Evolutionary conservation across 1,284 basidiomycete genomes (phyloP).

Genomic region (Cutaneotrichosporon dermatis): DNA sequence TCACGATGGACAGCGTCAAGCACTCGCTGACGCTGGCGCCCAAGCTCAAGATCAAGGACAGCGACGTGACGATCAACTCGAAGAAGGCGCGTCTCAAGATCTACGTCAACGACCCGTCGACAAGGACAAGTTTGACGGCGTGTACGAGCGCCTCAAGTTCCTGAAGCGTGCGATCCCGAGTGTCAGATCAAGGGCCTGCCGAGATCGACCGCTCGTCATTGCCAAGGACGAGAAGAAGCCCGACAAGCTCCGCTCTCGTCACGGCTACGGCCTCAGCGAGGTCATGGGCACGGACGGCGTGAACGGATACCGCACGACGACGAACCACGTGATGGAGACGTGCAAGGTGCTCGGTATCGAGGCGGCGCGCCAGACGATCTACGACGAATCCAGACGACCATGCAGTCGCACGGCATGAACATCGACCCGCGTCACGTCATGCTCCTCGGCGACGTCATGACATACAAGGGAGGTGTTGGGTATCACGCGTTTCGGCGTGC

Average conservation of each 20-base stretch:
- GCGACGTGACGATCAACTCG: constrained; percentile 50
- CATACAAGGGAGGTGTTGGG: constrained; percentile 99
- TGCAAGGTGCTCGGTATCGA: constrained; percentile 94
- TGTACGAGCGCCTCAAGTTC: constrained; percentile 78
- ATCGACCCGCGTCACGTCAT: constrained; percentile 99
- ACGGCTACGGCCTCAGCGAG: constrained; percentile 94
- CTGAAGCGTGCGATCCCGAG: constrained; percentile 73
- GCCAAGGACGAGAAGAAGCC: constrained; percentile 83
- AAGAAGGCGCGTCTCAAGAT: constrained; percentile 23
- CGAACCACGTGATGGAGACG: constrained; percentile 97
- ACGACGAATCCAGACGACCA: constrained; percentile 98
- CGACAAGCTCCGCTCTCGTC: constrained; percentile 61
- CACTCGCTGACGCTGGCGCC: constrained; percentile 81
- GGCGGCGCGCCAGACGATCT: constrained; percentile 88
- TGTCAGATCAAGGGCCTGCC: constrained; percentile 89
- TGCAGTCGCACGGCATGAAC: constrained; percentile 96
- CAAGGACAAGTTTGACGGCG: constrained; percentile 56
- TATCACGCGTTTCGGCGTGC: constrained; percentile 99
- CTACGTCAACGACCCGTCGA: constrained; percentile 24
- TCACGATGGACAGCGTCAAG: constrained; percentile 89
- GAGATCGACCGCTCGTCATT: constrained; percentile 82
- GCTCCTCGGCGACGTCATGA: constrained; percentile 98
- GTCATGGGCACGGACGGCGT: constrained; percentile 98
- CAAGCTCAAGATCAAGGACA: constrained; percentile 89
- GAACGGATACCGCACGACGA: constrained; percentile 83